Base-by-base conservation (phyloP, 2,329 filamentous ascomycete genomes). In the Sclerotinia spermophila region DNA sequence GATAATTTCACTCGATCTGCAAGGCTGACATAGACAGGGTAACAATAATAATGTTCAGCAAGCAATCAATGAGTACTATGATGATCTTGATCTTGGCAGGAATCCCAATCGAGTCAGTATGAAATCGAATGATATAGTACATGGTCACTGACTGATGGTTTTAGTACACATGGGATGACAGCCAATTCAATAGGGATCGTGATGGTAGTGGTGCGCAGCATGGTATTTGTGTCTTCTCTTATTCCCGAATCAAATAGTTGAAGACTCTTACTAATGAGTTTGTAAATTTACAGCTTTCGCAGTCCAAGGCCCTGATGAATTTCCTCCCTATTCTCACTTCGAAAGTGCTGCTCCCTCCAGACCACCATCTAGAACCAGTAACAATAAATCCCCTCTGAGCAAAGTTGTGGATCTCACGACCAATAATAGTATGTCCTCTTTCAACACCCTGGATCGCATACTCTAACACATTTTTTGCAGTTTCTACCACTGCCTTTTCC, bases 301-400 rank as follows among this genome's bases (percentile, higher is more conserved):
- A 45, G 66, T 72, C 3, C 69, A 66, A 68, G 60, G 69, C 51
- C 71, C 51, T 72, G 67, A 73, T 56, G 45, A 71, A 44, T 68
- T 48, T 4, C 59, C 69, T 21, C 27, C 74, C 30, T 71, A 45
- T 19, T 44, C 51, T 48, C 62, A 45, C 6, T 68, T 68, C 45
- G 69, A 68, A 42, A 66, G 45, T 6, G 66, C 33, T 27, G 65
- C 77, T 24, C 75, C 74, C 24, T 89, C 88, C 27, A 83, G 88
- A 70, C 88, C 88, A n/a, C 88, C 88, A 1, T 90, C 88, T 33
- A 82, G 87, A 78, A 82, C 85, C 59, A 78, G 77, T 66, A 86
- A 85, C 67, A 86, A 84, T 73, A 83, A 83, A 75, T 89, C 88
- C 45, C 87, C 88, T 13, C 78, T 89, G 71, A 82, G 84, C 78